These are phyloP conservation scores for Cercophora newfieldiana DNA, from an alignment of 495 filamentous ascomycete genomes.

Conservation along the genomic window DNA sequence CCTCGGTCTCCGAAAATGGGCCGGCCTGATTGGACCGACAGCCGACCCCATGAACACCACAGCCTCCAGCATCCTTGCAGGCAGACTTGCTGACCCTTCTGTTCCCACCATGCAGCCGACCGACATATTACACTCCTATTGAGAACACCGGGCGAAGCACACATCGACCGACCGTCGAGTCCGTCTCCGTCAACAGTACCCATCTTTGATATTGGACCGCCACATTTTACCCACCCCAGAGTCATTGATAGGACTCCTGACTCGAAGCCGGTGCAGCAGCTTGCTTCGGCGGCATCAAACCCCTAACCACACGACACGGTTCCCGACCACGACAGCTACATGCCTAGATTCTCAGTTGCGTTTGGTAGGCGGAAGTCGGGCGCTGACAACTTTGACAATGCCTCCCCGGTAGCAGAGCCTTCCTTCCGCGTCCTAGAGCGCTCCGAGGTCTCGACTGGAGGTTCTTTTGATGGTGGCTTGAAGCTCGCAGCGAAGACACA, in stretches of 20 bases:
- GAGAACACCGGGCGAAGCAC: slow-evolving; percentile 16
- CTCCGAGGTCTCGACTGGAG: slow-evolving; percentile 37
- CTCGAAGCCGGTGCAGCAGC: not conserved
- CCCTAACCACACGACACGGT: slow-evolving; percentile 1
- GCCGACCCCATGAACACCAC: slow-evolving; percentile 12
- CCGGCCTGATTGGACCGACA: slow-evolving; percentile 1
- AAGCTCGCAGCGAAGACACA: slow-evolving; percentile 35
- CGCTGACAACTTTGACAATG: slow-evolving; percentile 50
- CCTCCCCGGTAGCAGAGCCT: slow-evolving; percentile 38
- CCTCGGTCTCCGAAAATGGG: slow-evolving; percentile 15
- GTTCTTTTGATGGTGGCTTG: slow-evolving; percentile 45
- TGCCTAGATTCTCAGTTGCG: slow-evolving; percentile 54
- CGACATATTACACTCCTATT: slow-evolving; percentile 18
- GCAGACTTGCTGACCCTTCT: slow-evolving; percentile 19
- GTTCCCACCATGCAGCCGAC: slow-evolving; percentile 27
- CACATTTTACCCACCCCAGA: not conserved
- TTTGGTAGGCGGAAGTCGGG: slow-evolving; percentile 54
- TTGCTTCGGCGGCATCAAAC: not conserved
- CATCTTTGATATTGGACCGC: slow-evolving; percentile 5
- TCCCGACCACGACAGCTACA: slow-evolving; percentile 38
- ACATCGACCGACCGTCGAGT: not conserved
- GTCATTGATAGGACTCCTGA: not conserved
- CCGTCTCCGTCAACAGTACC: not conserved
- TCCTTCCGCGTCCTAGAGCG: slow-evolving; percentile 54
- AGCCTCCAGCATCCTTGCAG: slow-evolving; percentile 13